Conservation (phyloP, 2,329 filamentous ascomycete genomes). For the Fusarium temperatum region DNA sequence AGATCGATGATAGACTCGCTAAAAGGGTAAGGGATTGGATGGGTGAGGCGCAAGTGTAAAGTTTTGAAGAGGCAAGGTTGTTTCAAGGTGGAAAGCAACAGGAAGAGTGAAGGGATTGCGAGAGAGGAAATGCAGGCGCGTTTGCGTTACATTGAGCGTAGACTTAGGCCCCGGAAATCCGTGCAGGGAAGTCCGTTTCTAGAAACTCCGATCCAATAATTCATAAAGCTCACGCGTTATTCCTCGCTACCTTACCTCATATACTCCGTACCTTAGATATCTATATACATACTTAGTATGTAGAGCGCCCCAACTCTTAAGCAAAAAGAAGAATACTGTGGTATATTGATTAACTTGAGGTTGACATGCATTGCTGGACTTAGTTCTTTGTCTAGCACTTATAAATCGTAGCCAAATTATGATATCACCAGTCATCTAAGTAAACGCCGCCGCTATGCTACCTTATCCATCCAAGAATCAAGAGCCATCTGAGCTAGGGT, state of each 20-base stretch:
- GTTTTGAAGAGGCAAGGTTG: neutral
- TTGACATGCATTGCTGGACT: neutral
- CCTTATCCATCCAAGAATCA: neutral
- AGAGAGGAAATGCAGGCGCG: neutral
- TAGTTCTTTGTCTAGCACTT: neutral
- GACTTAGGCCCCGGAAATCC: neutral
- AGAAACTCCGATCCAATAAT: neutral
- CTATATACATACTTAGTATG: no score
- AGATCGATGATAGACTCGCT: neutral
- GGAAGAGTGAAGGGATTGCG: neutral
- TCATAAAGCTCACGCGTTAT: neutral
- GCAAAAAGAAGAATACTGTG: neutral
- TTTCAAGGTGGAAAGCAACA: slow-evolving; percentile 1
- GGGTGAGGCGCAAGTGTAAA: neutral
- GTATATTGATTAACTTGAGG: neutral
- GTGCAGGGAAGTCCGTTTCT: neutral
- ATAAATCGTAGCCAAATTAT: neutral
- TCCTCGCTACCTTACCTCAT: neutral
- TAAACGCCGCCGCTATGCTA: slow-evolving; percentile 41
- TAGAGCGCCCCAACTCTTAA: neutral
- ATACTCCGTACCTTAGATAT: neutral
- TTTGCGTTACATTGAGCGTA: slow-evolving; percentile 13
- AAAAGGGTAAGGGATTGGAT: neutral
- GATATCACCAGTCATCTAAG: neutral
- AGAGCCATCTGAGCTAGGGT: neutral